These are phyloP conservation scores for Hordeum marinum DNA, from an alignment of 176 grass and related monocot genomes.

Conservation along the genomic window DNA sequence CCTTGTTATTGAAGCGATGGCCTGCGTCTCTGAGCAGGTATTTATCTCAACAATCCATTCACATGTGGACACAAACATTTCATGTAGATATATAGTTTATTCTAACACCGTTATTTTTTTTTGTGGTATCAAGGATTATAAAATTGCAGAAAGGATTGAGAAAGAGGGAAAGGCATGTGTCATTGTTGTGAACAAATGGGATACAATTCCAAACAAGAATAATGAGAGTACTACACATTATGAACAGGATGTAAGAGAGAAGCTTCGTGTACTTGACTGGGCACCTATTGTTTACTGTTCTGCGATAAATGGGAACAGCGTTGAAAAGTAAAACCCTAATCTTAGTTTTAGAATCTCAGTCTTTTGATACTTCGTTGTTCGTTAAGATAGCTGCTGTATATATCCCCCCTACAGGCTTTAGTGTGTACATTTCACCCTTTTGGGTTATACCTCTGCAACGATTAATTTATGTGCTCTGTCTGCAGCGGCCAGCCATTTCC, in stretches of 20 bases:
- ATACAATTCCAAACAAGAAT: slow-evolving; percentile 98
- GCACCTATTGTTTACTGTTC: slow-evolving; percentile 93
- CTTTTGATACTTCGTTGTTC: neutral
- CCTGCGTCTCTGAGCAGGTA: slow-evolving; percentile 93
- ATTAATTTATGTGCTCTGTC: neutral
- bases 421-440: neutral
- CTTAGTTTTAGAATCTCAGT: neutral
- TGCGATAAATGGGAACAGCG: slow-evolving; percentile 59
- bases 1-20: slow-evolving; percentile 84
- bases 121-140: slow-evolving; percentile 59
- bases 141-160: slow-evolving; percentile 94
- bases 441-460: neutral
- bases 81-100: neutral
- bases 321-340: slow-evolving; percentile 71
- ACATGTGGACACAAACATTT: neutral
- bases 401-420: neutral
- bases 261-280: slow-evolving; percentile 86
- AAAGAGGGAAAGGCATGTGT: slow-evolving; percentile 94
- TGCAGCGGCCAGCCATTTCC: neutral
- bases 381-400: neutral
- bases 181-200: slow-evolving; percentile 98
- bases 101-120: slow-evolving; percentile 15
- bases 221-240: slow-evolving; percentile 78
- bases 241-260: slow-evolving; percentile 92
- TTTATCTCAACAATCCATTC: neutral